Evolutionary conservation across 768 basidiomycete species (phyloP), one percentile per base, ranked within the genome.

Genomic region (Psilocybe cyanescens): DNA sequence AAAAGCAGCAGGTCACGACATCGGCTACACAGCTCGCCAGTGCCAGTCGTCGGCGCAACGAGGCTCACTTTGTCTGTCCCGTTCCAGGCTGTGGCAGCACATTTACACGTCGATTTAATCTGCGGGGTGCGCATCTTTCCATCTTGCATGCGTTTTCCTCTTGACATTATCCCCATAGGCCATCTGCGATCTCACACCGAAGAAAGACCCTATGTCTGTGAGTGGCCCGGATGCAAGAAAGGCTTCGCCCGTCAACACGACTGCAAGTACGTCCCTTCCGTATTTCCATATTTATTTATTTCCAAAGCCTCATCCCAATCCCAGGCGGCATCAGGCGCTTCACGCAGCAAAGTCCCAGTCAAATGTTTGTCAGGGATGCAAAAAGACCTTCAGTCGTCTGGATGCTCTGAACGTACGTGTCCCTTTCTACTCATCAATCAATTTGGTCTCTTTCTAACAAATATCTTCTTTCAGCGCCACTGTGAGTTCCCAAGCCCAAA

Each of bases 201-300:
- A 74, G 95, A 97, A 76, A 83, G 95, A 57, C 95, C 95, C 39
- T 98, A 94, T 75, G 86, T 93, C 61, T 97, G 95, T 74, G 90
- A 93, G 61, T 95, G 91, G 85, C 92, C 93, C 11, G 95, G 94
- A 31, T 98, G 95, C 74, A 91, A 91, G 72, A 98, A 97, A 73
- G 91, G 93, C 28, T 97, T 97, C 72, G 95, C 95, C 54, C 85
- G 95, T 48, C 94, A 96, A 73, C 95, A 98, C 74, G 95, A 98
- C 72, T 97, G 95, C 91, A 97, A 97, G 90, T 92, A 70, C 72
- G 91, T 87, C 16, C 45, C 24, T 49, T 62, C 56, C 11, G 3
- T 35, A n/a, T 11, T 37, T 8, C 55, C 56, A 45, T 41, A 24
- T 65, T 55, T 44, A 28, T 35, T 65, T 41, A 54, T 47, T 35